Evolutionary conservation across 345 rosid species (phyloP).

Genomic region (Citrus hindsii): DNA sequence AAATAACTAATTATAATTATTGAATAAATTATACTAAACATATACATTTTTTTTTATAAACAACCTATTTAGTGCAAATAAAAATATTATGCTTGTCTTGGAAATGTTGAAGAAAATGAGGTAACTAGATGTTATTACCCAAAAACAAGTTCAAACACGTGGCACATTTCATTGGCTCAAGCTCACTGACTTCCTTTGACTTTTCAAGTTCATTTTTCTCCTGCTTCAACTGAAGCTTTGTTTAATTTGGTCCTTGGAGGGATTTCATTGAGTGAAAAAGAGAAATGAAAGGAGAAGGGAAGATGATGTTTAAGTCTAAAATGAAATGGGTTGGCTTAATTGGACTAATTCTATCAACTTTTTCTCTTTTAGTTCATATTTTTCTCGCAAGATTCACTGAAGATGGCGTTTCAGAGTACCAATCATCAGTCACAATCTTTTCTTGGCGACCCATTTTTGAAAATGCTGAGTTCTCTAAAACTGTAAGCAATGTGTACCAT

Average conservation of each 20-base stretch:
- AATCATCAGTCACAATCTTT: conserved; percentile 81
- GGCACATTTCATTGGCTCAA: not conserved
- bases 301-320: conserved; percentile 65
- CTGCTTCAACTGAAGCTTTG: not conserved
- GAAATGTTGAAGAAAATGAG: not conserved
- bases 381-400: conserved; percentile 83
- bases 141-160: conserved; percentile 5
- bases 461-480: conserved; percentile 39
- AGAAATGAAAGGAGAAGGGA: conserved; percentile 77
- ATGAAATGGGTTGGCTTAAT: conserved; percentile 85
- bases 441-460: conserved; percentile 97
- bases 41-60: no score
- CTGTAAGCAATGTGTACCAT: conserved; percentile 31
- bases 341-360: conserved; percentile 67
- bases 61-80: no score
- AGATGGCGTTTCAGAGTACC: conserved; percentile 68
- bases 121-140: not conserved
- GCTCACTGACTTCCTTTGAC: conserved; percentile 16
- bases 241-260: not conserved
- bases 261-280: not conserved
- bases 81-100: no score
- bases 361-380: conserved; percentile 77
- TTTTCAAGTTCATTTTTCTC: not conserved
- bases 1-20: no score
- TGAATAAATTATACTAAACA: no score